These are phyloP conservation scores for Eucalyptus tenuipes DNA, from an alignment of 345 rosid genomes.

Conservation along the genomic window DNA sequence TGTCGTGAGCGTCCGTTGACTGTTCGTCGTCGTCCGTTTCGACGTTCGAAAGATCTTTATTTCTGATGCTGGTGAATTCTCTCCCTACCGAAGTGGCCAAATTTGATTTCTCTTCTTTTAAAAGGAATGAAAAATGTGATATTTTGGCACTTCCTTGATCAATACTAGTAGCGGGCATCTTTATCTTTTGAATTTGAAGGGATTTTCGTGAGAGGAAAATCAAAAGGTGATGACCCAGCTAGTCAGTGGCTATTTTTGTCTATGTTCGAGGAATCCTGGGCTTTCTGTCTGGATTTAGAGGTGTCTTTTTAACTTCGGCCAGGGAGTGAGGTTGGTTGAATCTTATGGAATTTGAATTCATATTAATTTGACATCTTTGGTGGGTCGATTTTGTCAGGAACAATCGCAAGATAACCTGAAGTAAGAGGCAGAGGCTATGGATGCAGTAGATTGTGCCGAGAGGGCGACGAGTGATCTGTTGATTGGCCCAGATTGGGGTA, in stretches of 20 bases:
- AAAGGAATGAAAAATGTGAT: background rate
- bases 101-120: background rate
- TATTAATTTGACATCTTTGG: background rate
- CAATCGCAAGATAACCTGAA: background rate
- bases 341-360: background rate
- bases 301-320: background rate
- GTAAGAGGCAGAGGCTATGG: slow-evolving; percentile 28
- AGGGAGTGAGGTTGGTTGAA: background rate
- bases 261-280: background rate
- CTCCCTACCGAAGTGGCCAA: background rate
- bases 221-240: background rate
- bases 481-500: slow-evolving; percentile 95
- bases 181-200: background rate
- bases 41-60: background rate
- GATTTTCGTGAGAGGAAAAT: background rate
- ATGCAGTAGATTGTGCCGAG: slow-evolving; percentile 81
- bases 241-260: background rate
- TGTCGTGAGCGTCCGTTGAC: background rate
- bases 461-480: slow-evolving; percentile 89
- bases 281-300: background rate
- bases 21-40: background rate
- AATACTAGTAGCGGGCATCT: background rate
- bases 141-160: background rate
- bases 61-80: background rate
- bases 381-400: background rate